Percentiles rank a stretch among this genome's conserved stretches.
Evolutionary conservation across 345 rosid genomes (phyloP).

Genomic region (Pelargonium nanum): DNA sequence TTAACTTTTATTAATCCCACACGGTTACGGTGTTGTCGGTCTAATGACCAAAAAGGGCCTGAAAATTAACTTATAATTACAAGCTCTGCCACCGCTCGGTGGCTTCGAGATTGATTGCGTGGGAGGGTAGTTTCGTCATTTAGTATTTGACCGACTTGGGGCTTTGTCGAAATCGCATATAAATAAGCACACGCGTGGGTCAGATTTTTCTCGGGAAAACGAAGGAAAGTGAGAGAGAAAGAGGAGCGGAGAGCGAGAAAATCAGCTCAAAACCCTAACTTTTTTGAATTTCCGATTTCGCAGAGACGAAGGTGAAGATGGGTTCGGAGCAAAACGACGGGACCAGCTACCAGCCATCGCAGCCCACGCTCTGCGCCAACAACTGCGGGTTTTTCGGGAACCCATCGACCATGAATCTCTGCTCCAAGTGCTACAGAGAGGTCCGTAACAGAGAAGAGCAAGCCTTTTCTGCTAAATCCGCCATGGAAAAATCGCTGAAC

Average conservation of each 20-base stretch:
- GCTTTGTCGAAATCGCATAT: not conserved
- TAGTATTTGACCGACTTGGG: not conserved
- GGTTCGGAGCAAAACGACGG: slow-evolving; percentile 74
- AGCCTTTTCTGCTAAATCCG: slow-evolving; percentile 54
- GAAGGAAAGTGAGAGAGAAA: not conserved
- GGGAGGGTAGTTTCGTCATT: not conserved
- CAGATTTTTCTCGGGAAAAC: not conserved
- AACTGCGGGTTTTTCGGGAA: slow-evolving; percentile 83
- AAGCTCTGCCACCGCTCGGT: not conserved
- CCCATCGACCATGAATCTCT: slow-evolving; percentile 68
- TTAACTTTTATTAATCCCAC: not conserved
- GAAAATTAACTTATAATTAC: not conserved
- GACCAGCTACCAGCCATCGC: slow-evolving; percentile 57
- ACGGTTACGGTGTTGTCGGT: not conserved
- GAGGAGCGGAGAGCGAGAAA: too few relatives aligned
- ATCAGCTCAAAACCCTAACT: not conserved
- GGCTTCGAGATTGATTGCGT: too few relatives aligned
- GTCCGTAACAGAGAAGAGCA: slow-evolving; percentile 48
- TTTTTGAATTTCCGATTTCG: too few relatives aligned
- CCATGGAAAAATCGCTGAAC: slow-evolving; percentile 46
- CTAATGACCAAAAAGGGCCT: not conserved
- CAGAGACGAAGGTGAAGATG: slow-evolving; percentile 33
- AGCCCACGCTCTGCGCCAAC: slow-evolving; percentile 61
- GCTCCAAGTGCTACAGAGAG: slow-evolving; percentile 77
- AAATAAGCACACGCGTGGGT: not conserved